Conservation (phyloP, 139 green algal species). For the Chlamydomonas incerta region DNA sequence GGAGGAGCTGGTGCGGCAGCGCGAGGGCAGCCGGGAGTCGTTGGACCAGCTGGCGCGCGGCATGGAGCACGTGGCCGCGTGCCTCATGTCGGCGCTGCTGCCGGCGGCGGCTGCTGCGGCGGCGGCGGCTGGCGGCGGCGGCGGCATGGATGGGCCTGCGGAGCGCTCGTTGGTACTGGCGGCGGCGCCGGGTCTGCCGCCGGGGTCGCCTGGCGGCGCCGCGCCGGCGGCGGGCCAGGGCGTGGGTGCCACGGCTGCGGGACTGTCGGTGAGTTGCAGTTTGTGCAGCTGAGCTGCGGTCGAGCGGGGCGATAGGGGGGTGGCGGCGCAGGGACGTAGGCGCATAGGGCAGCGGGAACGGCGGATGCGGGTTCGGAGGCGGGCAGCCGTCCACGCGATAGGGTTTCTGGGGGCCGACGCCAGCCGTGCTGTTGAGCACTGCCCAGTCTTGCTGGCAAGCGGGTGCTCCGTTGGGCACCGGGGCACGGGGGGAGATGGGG, state of each 20-base stretch:
- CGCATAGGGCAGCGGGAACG: no score
- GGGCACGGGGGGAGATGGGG: no score
- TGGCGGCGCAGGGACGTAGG: no score
- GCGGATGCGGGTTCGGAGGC: no score
- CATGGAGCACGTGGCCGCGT: conserved; percentile 26
- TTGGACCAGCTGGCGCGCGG: conserved; percentile 18
- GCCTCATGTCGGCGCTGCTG: neutral
- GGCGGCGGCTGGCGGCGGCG: neutral
- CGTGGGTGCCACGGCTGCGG: neutral
- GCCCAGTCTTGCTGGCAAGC: no score
- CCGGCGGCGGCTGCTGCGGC: neutral
- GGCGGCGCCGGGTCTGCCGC: no score
- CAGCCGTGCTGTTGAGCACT: no score
- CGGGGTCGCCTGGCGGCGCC: neutral
- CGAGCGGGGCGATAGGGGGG: no score
- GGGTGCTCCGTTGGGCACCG: no score
- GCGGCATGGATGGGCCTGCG: neutral
- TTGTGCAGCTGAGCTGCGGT: no score
- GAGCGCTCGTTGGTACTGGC: neutral
- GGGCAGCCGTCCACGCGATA: no score
- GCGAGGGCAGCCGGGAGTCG: neutral
- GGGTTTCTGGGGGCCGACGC: no score
- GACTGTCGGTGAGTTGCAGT: neutral
- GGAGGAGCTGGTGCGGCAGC: neutral
- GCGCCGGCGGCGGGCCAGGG: neutral